These are phyloP conservation scores for Galeopsis tetrahit DNA, from an alignment of 257 asterid species.

Conservation along the genomic window DNA sequence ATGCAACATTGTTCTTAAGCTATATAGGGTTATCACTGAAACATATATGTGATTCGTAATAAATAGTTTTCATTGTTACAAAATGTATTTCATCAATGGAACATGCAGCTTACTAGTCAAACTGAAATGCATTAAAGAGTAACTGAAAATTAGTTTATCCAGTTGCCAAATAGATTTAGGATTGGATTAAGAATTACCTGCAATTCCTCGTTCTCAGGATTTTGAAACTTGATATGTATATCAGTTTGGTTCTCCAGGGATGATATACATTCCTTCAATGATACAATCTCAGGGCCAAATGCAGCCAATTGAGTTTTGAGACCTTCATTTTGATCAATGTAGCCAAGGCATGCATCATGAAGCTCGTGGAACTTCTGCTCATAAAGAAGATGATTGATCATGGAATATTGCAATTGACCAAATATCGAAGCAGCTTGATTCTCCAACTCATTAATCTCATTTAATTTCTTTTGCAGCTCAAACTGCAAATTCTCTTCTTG, in stretches of 20 bases:
- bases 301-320: slow-evolving; percentile 62
- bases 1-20: neutral
- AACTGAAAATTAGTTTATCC: slow-evolving; percentile 28
- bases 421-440: slow-evolving; percentile 50
- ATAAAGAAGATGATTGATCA: slow-evolving; percentile 57
- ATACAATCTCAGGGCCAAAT: slow-evolving; percentile 63
- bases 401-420: slow-evolving; percentile 63
- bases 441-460: slow-evolving; percentile 66
- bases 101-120: slow-evolving; percentile 1
- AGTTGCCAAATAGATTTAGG: slow-evolving; percentile 1
- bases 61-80: neutral
- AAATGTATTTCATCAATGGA: slow-evolving; percentile 11
- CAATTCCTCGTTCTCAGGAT: slow-evolving; percentile 48
- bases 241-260: slow-evolving; percentile 68
- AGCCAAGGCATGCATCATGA: slow-evolving; percentile 47
- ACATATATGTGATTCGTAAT: neutral
- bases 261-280: slow-evolving; percentile 64
- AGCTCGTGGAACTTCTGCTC: slow-evolving; percentile 83
- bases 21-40: neutral
- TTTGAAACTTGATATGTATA: slow-evolving; percentile 52
- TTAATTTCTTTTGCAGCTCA: slow-evolving; percentile 53
- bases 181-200: slow-evolving; percentile 51
- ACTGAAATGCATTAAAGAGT: slow-evolving; percentile 14
- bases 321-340: slow-evolving; percentile 56
- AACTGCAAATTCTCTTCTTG: slow-evolving; percentile 49